Conservation (phyloP, 2,329 filamentous ascomycete genomes). For the Neonectria sp. region DNA sequence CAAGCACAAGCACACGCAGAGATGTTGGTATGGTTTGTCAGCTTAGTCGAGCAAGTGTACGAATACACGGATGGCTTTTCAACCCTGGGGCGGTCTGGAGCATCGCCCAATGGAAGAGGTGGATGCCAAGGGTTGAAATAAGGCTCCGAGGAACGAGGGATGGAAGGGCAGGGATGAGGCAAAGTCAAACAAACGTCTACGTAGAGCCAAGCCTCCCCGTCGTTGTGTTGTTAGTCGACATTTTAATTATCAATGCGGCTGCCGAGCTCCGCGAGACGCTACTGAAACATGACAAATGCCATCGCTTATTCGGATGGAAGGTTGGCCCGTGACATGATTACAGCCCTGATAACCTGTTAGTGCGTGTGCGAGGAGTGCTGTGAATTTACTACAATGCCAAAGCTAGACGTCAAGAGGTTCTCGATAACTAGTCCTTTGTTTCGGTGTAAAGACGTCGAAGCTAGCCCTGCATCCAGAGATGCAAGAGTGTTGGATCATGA, state of each 20-base stretch:
- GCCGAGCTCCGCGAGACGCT: constrained; percentile 10
- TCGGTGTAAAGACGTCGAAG: no score
- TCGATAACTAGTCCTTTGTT: neutral
- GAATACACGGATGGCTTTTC: neutral
- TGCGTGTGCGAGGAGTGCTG: neutral
- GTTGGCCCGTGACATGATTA: no score
- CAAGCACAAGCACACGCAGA: neutral
- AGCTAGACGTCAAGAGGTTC: no score
- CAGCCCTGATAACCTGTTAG: no score
- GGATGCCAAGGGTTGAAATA: neutral
- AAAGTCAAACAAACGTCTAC: neutral
- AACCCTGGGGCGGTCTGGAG: neutral
- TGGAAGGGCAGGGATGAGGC: neutral
- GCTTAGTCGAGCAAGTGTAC: constrained; percentile 9
- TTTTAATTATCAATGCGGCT: constrained; percentile 3
- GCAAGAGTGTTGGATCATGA: neutral
- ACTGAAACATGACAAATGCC: constrained; percentile 11
- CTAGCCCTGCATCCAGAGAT: no score
- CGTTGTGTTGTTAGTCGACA: neutral
- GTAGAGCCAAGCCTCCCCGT: neutral
- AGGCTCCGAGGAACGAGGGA: neutral
- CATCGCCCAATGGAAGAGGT: neutral
- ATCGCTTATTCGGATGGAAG: neutral
- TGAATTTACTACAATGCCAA: neutral
- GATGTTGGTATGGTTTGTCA: constrained; percentile 19